Percentiles rank a stretch among this genome's conserved stretches.
Conservation (phyloP, 768 basidiomycete species). For the Trametes gibbosa region DNA sequence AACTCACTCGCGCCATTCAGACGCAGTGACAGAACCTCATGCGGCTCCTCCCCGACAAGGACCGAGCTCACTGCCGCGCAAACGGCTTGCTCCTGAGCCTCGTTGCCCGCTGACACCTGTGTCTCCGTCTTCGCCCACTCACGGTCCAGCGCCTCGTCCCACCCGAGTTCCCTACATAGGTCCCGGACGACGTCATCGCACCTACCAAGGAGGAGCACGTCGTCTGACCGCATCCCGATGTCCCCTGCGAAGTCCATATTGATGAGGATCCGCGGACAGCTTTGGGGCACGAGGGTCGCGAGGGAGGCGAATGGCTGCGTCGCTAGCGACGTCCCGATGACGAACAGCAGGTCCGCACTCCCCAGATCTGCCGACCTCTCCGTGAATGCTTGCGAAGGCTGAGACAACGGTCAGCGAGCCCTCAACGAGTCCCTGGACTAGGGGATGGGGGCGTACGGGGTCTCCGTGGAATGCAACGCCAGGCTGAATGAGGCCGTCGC, state of each 20-base stretch:
- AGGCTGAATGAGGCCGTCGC: slow-evolving; percentile 79
- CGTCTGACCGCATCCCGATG: slow-evolving; percentile 50
- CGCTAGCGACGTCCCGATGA: slow-evolving; percentile 87
- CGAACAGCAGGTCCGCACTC: slow-evolving; percentile 81
- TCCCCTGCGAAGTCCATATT: slow-evolving; percentile 82
- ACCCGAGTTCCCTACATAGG: slow-evolving; percentile 68
- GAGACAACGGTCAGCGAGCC: background rate
- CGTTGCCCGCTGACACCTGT: background rate
- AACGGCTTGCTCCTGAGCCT: background rate
- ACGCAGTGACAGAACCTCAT: background rate
- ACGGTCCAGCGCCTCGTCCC: slow-evolving; percentile 42
- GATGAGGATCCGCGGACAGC: slow-evolving; percentile 82
- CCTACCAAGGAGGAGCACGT: slow-evolving; percentile 63
- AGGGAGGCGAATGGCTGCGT: slow-evolving; percentile 88
- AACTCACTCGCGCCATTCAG: background rate
- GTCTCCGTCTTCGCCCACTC: slow-evolving; percentile 26
- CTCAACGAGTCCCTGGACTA: background rate
- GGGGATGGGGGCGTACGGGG: slow-evolving; percentile 39
- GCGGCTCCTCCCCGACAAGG: background rate
- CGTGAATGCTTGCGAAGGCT: slow-evolving; percentile 78
- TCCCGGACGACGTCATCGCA: slow-evolving; percentile 67
- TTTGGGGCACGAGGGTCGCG: slow-evolving; percentile 43
- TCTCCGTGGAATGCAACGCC: slow-evolving; percentile 93
- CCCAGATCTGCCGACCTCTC: slow-evolving; percentile 48
- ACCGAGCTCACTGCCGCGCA: too few species aligned